Base-by-base conservation (phyloP, 805 yeast species). In the Yamadazyma tumulicola region DNA sequence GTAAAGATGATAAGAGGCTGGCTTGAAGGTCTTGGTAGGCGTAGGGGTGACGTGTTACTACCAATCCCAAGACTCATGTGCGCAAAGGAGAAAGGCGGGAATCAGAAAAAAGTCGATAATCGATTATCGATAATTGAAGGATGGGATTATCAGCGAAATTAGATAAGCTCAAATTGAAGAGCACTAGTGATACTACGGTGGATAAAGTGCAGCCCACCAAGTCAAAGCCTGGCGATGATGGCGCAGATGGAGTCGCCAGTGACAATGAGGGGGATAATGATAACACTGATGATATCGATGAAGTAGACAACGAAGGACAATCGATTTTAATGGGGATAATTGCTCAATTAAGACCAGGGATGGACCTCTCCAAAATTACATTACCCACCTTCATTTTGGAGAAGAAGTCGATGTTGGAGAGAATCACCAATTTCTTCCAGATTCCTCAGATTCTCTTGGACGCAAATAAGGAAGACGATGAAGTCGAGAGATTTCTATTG, bases 341-440 rank as follows among this genome's bases (percentile, higher is more conserved):
- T 37, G 68, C 95, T 9, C 97, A 91, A 61, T 70, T 91, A 52
- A 78, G 96, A 48, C 96, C 94, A 0, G 97, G 97, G 1, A 77
- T 84, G 34, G 98, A 93, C 54, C 69, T 93, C 43, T 73, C 96
- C 0, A 74, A 91, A 51, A 91, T 93, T 45, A 91, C 98, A 0
- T 69, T 93, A 34, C 98, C 98, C 4, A 93, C 98, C 1, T 93
- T 93, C 51, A 88, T 93, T 32, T 68, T 93, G 35, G 98, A 93
- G 59, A 82, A 94, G 56, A 93, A 89, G 62, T 85, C 95, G 2
- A 89, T 93, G 97, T 67, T 93, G 35, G 98, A 93, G 59, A 77
- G 98, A 54, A 86, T 93, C 47, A 85, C 97, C 3, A 93, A 93
- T 57, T 85, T 79, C 54, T 72, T 85, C 39, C 81, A 82, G 52